These are phyloP conservation scores for Ambrosia artemisiifolia DNA, from an alignment of 129 eudicot species.

Conservation along the genomic window DNA sequence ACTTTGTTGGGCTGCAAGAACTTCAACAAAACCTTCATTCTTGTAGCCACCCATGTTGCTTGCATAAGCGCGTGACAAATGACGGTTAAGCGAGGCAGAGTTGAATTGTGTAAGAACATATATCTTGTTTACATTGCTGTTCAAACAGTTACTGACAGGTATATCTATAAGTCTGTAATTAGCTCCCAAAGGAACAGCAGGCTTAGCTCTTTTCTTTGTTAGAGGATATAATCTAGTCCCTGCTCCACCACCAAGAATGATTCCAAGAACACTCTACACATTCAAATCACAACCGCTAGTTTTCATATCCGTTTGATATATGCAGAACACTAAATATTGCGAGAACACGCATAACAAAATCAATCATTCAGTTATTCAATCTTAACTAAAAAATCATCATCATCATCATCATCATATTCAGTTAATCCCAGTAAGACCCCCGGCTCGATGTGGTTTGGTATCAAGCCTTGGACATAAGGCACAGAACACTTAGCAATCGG, in stretches of 20 bases:
- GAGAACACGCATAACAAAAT: no score
- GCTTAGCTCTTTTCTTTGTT: slow-evolving; percentile 61
- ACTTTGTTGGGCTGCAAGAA: slow-evolving; percentile 67
- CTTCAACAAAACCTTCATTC: slow-evolving; percentile 67
- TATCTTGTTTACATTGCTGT: slow-evolving; percentile 54
- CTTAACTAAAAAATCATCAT: no score
- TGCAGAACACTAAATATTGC: no score
- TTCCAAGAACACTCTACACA: slow-evolving; percentile 63
- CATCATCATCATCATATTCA: no score
- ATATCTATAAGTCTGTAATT: slow-evolving; percentile 58
- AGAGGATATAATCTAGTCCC: slow-evolving; percentile 61
- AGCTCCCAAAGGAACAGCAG: slow-evolving; percentile 68
- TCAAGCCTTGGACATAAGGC: no score
- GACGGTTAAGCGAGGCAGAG: slow-evolving; percentile 71
- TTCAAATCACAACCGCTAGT: background rate
- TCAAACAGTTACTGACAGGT: slow-evolving; percentile 62
- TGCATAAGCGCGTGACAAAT: slow-evolving; percentile 55
- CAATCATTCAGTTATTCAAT: no score
- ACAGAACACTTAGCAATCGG: no score
- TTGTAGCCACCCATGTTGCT: slow-evolving; percentile 61
- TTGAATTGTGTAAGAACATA: slow-evolving; percentile 62
- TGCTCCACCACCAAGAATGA: slow-evolving; percentile 70
- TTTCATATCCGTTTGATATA: background rate
- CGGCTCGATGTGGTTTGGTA: no score
- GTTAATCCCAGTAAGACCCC: no score